These are phyloP conservation scores for Phialemoniopsis sp. DNA, from an alignment of 2,329 filamentous ascomycete species.

Conservation along the genomic window DNA sequence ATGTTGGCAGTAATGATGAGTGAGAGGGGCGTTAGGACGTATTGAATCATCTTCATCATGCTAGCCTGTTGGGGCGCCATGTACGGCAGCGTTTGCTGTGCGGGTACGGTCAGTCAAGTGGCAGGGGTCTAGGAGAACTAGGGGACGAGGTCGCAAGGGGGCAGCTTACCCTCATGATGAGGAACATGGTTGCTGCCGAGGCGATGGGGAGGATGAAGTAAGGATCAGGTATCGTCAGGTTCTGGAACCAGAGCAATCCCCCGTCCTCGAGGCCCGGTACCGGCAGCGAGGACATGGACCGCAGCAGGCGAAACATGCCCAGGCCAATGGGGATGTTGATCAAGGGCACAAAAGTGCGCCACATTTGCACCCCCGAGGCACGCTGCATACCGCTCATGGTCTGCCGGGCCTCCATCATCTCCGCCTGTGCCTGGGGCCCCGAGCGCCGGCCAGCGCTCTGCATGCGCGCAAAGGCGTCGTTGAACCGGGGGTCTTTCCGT, in stretches of 20 bases:
- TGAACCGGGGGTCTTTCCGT: conserved; percentile 40
- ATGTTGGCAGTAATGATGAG: conserved; percentile 40
- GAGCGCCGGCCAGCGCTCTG: conserved; percentile 6
- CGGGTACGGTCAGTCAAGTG: background rate
- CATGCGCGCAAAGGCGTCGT: conserved; percentile 45
- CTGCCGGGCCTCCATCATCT: conserved; percentile 36
- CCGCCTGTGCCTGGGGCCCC: conserved; percentile 39
- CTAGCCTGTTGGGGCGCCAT: conserved; percentile 22
- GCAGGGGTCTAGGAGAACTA: background rate
- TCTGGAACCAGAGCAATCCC: conserved; percentile 71
- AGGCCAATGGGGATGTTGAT: conserved; percentile 65
- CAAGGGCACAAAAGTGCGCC: conserved; percentile 50
- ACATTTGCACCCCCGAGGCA: conserved; percentile 47
- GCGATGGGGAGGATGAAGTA: conserved; percentile 67
- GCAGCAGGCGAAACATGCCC: conserved; percentile 75
- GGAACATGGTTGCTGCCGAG: conserved; percentile 52
- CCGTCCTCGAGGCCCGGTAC: conserved; percentile 74
- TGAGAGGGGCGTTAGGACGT: conserved; percentile 24
- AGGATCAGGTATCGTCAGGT: conserved; percentile 75
- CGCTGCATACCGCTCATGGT: conserved; percentile 47
- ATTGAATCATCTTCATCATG: conserved; percentile 24
- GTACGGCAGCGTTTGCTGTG: conserved; percentile 24
- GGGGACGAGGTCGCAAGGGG: conserved; percentile 6
- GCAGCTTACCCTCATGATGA: conserved; percentile 56
- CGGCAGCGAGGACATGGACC: conserved; percentile 71